Evolutionary conservation across 306 rosid genomes (phyloP).

Genomic region (Medicago lupulina): DNA sequence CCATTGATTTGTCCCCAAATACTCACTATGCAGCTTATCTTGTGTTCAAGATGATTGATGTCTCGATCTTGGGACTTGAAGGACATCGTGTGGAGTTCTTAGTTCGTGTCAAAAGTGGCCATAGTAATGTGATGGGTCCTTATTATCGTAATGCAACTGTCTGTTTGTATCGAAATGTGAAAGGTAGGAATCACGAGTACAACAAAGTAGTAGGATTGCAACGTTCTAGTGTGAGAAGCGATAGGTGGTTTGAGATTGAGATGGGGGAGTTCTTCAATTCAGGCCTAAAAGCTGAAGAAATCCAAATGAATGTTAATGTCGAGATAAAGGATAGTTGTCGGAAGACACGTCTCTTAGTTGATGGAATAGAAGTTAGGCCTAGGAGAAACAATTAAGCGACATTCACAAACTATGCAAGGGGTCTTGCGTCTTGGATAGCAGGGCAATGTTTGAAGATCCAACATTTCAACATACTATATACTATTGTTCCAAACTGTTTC

Average conservation of each 20-base stretch:
- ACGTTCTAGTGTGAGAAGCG: conserved; percentile 47
- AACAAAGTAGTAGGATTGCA: conserved; percentile 27
- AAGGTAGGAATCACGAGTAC: too few species aligned
- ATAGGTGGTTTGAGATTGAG: conserved; percentile 46
- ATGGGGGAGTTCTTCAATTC: conserved; percentile 53
- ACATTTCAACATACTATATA: conserved; percentile 1
- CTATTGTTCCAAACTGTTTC: conserved; percentile 2
- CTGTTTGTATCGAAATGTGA: too few species aligned
- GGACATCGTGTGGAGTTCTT: too few species aligned
- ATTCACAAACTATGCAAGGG: conserved; percentile 7
- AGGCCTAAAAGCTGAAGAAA: conserved; percentile 47
- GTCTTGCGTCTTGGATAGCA: background rate
- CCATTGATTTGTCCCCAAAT: conserved; percentile 39
- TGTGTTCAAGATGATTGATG: too few species aligned
- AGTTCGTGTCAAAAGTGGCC: too few species aligned
- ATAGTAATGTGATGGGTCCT: too few species aligned
- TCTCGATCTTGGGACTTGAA: too few species aligned
- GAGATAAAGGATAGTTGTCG: conserved; percentile 44
- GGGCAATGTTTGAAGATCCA: background rate
- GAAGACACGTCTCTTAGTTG: too few species aligned
- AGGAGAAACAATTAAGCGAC: conserved; percentile 34
- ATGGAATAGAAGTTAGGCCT: conserved; percentile 81
- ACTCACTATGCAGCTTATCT: too few species aligned
- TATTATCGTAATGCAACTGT: too few species aligned
- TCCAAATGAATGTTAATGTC: conserved; percentile 48